Base-by-base conservation (phyloP, 345 rosid species). In the Hibiscus syriacus region DNA sequence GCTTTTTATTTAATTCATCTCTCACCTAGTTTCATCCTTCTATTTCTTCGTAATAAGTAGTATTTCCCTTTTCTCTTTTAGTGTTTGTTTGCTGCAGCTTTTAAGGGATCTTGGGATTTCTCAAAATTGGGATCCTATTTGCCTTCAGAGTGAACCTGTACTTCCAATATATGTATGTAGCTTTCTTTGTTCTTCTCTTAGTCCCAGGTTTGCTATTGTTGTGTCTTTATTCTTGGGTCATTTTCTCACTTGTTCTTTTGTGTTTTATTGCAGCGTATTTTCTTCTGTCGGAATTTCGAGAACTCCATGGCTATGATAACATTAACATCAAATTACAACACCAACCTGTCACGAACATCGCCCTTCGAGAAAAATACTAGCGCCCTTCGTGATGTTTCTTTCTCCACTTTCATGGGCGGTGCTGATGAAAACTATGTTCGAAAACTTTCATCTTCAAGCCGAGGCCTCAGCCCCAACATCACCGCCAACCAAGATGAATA, bases 351-450 rank as follows among this genome's bases (percentile, higher is more conserved):
- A 55, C 79, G 56, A 72, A 49, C 70, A 23, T 67, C 74, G 55
- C 54, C 83, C 72, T 73, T 58, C 30, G 73, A 73, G 29, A 72
- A 48, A 54, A 78, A 64, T 50, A 67, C 54, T 52, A 60, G 64
- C 65, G 70, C 17, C 53, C 72, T 73, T 57, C 77, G 43, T 0
- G 82, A 85, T 59, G 84, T 77, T 30, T 82, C 86, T 69, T 83
- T 82, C 67, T 80, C 90, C 69, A 74, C 91, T 16, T 80, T 78
- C 83, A 55, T 83, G 70, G 79, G 71, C 60, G 70, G 52, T 58
- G 26, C 71, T 1, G 90, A 80, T 73, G 85, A 83, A 60, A 71
- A 67, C 43, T 76, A 75, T 60, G 69, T 68, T 1, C 73, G 70
- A 39, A 77, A 77, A 70, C 75, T 83, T 39, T 68, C 79, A 14